Evolutionary conservation across 768 basidiomycete species (phyloP).

Genomic region (Pleurotus djamor): DNA sequence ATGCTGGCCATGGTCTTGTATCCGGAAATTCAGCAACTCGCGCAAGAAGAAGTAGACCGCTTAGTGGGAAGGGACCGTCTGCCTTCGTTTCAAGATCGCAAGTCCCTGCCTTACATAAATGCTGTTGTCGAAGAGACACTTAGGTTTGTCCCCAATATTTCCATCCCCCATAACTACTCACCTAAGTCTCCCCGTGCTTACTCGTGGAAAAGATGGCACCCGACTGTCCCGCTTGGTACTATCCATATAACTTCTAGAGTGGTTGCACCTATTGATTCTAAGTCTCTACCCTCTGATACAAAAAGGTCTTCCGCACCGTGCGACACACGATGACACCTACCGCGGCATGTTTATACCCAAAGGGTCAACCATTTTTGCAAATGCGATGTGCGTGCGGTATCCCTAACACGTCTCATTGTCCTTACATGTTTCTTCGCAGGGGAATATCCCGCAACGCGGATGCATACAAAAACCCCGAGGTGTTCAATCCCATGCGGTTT

Average conservation of each 20-base stretch:
- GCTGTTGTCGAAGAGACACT: conserved; percentile 19
- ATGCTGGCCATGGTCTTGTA: conserved; percentile 25
- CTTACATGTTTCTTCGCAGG: conserved; percentile 10
- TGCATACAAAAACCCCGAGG: conserved; percentile 19
- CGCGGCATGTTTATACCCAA: conserved; percentile 15
- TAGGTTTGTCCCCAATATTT: not conserved
- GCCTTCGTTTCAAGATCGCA: conserved; percentile 21
- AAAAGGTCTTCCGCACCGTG: conserved; percentile 18
- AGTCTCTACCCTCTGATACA: not conserved
- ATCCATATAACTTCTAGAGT: conserved; percentile 19
- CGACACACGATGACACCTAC: conserved; percentile 12
- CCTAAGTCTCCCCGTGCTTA: not conserved
- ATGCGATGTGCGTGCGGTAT: conserved; percentile 12
- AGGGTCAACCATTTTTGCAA: conserved; percentile 12
- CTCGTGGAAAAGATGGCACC: conserved; percentile 14
- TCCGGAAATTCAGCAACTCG: conserved; percentile 21
- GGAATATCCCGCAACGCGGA: conserved; percentile 21
- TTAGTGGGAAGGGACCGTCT: conserved; percentile 19
- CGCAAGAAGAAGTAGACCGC: conserved; percentile 26
- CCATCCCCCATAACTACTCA: not conserved
- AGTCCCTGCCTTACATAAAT: conserved; percentile 22
- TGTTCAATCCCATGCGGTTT: conserved; percentile 23
- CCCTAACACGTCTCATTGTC: not conserved
- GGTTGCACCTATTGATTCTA: conserved; percentile 16
- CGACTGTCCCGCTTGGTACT: conserved; percentile 16